Percentiles rank a stretch among this genome's conserved stretches.
These are phyloP conservation scores for Candida tunisiensis DNA, from an alignment of 1,139 yeast genomes.

Conservation along the genomic window DNA sequence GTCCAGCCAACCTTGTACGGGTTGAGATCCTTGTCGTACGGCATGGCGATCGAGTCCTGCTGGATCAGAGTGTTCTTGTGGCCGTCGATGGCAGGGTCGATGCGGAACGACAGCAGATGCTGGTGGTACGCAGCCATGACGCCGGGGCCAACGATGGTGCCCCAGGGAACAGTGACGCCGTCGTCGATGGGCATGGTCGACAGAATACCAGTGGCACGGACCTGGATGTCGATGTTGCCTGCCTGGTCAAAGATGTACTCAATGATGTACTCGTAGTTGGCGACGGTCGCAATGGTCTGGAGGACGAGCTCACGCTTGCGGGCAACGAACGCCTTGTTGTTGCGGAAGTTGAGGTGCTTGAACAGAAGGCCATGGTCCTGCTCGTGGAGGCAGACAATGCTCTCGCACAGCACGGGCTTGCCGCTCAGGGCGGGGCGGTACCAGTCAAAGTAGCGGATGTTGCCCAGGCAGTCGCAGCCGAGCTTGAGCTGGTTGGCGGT, in stretches of 20 bases:
- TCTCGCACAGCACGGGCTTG: slow-evolving; percentile 46
- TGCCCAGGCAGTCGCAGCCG: slow-evolving; percentile 87
- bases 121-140: slow-evolving; percentile 85
- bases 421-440: slow-evolving; percentile 44
- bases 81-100: slow-evolving; percentile 81
- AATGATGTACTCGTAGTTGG: slow-evolving; percentile 74
- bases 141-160: slow-evolving; percentile 72
- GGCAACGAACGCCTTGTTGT: slow-evolving; percentile 54
- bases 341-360: slow-evolving; percentile 79
- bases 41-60: slow-evolving; percentile 58
- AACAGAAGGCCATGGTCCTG: slow-evolving; percentile 70
- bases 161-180: slow-evolving; percentile 62
- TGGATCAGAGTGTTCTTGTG: slow-evolving; percentile 57
- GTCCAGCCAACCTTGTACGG: slow-evolving; percentile 66
- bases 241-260: slow-evolving; percentile 69
- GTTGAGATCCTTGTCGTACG: slow-evolving; percentile 37
- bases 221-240: slow-evolving; percentile 69
- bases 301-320: slow-evolving; percentile 76
- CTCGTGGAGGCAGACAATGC: slow-evolving; percentile 79
- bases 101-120: slow-evolving; percentile 69
- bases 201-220: slow-evolving; percentile 74
- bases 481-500: slow-evolving; percentile 57
- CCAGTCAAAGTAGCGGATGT: slow-evolving; percentile 65
- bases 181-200: slow-evolving; percentile 62
- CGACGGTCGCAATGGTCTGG: slow-evolving; percentile 80